Percentiles rank a stretch among this genome's conserved stretches.
These are phyloP conservation scores for Lipomyces chichibuensis DNA, from an alignment of 805 yeast species.

Conservation along the genomic window DNA sequence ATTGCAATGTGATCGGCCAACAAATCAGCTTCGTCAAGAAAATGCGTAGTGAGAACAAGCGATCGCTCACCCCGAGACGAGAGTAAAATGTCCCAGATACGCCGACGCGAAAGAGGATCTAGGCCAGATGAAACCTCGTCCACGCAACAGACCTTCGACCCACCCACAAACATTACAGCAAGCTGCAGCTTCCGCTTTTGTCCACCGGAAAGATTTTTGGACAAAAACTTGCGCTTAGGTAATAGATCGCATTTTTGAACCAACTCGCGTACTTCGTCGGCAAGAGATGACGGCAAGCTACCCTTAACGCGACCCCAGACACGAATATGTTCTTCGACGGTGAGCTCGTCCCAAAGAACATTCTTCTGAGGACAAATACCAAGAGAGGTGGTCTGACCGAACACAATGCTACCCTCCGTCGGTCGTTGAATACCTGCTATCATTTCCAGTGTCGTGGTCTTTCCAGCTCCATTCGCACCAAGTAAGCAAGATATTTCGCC, in stretches of 20 bases:
- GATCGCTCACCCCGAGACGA: slow-evolving; percentile 41
- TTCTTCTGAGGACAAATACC: slow-evolving; percentile 47
- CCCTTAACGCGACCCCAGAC: slow-evolving; percentile 46
- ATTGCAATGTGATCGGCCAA: slow-evolving; percentile 44
- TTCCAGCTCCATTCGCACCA: slow-evolving; percentile 48
- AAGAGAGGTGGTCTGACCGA: slow-evolving; percentile 37
- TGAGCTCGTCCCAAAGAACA: slow-evolving; percentile 45
- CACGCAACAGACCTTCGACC: slow-evolving; percentile 44
- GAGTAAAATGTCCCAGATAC: slow-evolving; percentile 45
- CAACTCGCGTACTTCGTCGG: slow-evolving; percentile 32
- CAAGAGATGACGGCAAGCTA: slow-evolving; percentile 28
- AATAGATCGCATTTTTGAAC: slow-evolving; percentile 42
- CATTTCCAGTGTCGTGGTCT: slow-evolving; percentile 47
- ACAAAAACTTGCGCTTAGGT: slow-evolving; percentile 36
- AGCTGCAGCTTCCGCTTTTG: slow-evolving; percentile 46
- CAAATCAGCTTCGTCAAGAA: slow-evolving; percentile 47
- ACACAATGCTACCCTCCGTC: slow-evolving; percentile 38
- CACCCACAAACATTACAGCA: slow-evolving; percentile 46
- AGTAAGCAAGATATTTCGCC: slow-evolving; percentile 45
- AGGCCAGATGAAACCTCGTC: slow-evolving; percentile 48
- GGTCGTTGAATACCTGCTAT: slow-evolving; percentile 44
- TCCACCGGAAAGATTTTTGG: slow-evolving; percentile 44
- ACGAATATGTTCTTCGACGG: slow-evolving; percentile 43
- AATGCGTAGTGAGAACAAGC: slow-evolving; percentile 45
- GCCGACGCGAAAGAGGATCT: slow-evolving; percentile 45